Conservation (phyloP, 2,329 filamentous ascomycete species). For the Cladosporium sp. region DNA sequence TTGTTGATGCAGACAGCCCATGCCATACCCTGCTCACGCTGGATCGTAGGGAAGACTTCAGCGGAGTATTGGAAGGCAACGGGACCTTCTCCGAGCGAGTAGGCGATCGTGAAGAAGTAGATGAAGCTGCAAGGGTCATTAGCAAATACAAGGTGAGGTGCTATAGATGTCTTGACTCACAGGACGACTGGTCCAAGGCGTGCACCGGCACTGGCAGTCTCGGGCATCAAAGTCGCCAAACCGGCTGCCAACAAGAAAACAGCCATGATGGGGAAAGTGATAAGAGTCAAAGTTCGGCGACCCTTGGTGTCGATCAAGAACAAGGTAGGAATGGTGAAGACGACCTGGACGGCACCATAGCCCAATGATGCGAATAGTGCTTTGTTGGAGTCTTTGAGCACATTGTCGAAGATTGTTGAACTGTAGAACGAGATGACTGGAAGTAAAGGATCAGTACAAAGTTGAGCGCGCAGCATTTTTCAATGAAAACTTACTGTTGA, state of each 20-base stretch:
- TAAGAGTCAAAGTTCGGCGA: conserved; percentile 42
- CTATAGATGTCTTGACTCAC: conserved; percentile 6
- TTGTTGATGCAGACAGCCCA: conserved; percentile 62
- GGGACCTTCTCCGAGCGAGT: conserved; percentile 49
- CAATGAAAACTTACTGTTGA: conserved; percentile 32
- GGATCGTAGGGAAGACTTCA: conserved; percentile 50
- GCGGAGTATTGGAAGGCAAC: conserved; percentile 48
- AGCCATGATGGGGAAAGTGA: conserved; percentile 51
- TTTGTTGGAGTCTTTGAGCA: conserved; percentile 39
- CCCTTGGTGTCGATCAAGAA: conserved; percentile 52
- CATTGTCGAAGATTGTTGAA: conserved; percentile 41
- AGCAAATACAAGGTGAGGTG: background rate
- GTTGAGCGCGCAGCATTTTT: no score
- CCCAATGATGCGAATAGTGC: conserved; percentile 47
- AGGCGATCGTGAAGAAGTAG: conserved; percentile 57
- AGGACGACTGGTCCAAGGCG: conserved; percentile 44
- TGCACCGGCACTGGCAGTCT: conserved; percentile 32
- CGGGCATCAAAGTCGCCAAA: conserved; percentile 42
- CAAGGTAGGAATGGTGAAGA: conserved; percentile 49
- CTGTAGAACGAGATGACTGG: conserved; percentile 42
- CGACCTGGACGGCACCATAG: conserved; percentile 49
- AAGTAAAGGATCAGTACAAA: background rate
- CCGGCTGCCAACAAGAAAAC: conserved; percentile 54
- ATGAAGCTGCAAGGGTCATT: conserved; percentile 32
- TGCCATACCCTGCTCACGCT: conserved; percentile 48